These are phyloP conservation scores for Phialophora macrospora DNA, from an alignment of 2,329 filamentous ascomycete species.

Conservation along the genomic window DNA sequence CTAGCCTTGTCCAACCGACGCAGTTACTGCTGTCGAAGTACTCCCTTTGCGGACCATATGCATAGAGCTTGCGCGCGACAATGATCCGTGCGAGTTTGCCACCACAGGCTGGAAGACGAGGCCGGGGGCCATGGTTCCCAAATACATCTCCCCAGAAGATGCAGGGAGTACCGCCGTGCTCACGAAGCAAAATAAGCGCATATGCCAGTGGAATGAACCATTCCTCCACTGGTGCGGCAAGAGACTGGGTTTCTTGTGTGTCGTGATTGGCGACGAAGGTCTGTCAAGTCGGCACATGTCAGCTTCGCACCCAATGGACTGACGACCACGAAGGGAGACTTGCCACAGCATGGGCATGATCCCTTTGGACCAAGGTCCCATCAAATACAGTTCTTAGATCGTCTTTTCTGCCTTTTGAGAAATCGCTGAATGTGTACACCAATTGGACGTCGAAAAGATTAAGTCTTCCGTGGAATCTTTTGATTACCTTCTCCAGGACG, in stretches of 20 bases:
- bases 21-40: slow-evolving; percentile 67
- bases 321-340: slow-evolving; percentile 38
- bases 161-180: slow-evolving; percentile 64
- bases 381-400: slow-evolving; percentile 69
- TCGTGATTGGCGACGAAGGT: slow-evolving; percentile 58
- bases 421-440: slow-evolving; percentile 69
- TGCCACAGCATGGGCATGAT: slow-evolving; percentile 51
- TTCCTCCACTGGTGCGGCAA: slow-evolving; percentile 34
- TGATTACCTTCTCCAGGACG: slow-evolving; percentile 63
- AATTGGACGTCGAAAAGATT: slow-evolving; percentile 71
- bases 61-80: slow-evolving; percentile 67
- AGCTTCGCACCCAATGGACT: neutral
- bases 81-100: slow-evolving; percentile 64
- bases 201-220: slow-evolving; percentile 73
- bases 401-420: slow-evolving; percentile 59
- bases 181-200: slow-evolving; percentile 70
- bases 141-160: slow-evolving; percentile 74
- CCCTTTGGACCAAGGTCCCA: slow-evolving; percentile 60
- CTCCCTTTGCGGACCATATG: slow-evolving; percentile 68
- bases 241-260: slow-evolving; percentile 36
- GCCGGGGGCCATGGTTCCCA: slow-evolving; percentile 63
- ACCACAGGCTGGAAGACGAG: slow-evolving; percentile 58
- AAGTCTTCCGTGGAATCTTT: slow-evolving; percentile 63
- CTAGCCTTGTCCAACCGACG: slow-evolving; percentile 65
- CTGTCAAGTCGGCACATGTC: slow-evolving; percentile 18